Evolutionary conservation across 441 rosid species (phyloP).

Genomic region (Jatropha podagrica): DNA sequence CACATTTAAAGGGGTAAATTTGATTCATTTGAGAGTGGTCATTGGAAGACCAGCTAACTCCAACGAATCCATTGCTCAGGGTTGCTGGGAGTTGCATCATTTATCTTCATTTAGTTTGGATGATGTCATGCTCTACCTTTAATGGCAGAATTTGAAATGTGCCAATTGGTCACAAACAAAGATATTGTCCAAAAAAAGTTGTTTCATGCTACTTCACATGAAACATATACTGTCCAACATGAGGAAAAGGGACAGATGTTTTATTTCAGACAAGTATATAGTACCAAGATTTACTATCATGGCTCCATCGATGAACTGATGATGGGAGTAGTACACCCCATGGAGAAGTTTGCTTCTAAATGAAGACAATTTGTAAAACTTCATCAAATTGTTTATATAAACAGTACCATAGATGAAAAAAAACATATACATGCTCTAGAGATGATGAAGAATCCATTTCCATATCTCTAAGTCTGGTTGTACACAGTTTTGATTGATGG

Average conservation of each 20-base stretch:
- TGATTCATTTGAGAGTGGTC: not conserved
- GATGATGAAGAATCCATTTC: not conserved
- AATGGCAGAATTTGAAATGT: not conserved
- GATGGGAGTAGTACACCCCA: not conserved
- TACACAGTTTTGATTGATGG: not conserved
- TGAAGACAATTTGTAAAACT: not conserved
- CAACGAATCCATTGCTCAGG: not conserved
- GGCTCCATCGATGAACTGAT: not conserved
- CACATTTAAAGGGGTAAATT: not conserved
- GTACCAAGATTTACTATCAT: not conserved
- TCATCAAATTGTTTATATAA: not conserved
- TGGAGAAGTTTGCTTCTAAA: not conserved
- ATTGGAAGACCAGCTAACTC: not conserved
- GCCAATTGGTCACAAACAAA: not conserved
- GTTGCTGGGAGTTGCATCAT: not conserved
- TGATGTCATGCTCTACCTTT: not conserved
- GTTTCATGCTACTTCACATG: not conserved
- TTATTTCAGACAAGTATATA: not conserved
- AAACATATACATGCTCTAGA: not conserved
- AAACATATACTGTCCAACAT: not conserved
- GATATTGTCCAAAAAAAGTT: too few relatives aligned
- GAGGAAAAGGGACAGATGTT: not conserved
- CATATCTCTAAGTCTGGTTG: not conserved
- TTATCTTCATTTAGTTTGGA: not conserved
- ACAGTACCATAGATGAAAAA: not conserved